Base-by-base conservation (phyloP, 176 grass and related monocot genomes). In the Chloris gayana region DNA sequence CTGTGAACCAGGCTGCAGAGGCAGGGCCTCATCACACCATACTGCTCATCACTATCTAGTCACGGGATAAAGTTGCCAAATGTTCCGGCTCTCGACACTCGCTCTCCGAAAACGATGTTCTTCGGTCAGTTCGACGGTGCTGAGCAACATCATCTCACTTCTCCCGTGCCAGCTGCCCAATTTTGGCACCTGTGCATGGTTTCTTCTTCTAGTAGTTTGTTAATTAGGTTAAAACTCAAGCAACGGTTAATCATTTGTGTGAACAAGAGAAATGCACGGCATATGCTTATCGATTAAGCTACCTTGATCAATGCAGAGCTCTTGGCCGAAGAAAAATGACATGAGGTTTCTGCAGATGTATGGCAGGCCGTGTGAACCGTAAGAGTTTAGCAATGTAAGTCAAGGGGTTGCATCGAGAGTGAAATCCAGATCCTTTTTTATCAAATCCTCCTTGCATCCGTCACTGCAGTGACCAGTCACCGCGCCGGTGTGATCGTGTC, bases 51-150 rank as follows among this genome's bases (percentile, higher is more conserved):
- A 70, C 49, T 54, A 80, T 25, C 29, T 19, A 35, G 64, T 58
- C 33, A 60, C 57, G 50, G 38, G 63, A 62, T 72, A 33, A 24
- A n/a, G 44, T 66, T 53, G 68, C 58, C 68, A 67, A 39, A 79
- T 73, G 67, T 79, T 73, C 34, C 31, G 26, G 2, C 72, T 21
- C 19, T 25, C 53, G 49, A 67, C 18, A 29, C 33, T 35, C 3
- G 34, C n/a, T 14, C 1, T 45, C 51, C 70, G 70, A 53, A 53
- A 53, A 19, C 17, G 29, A 72, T 29, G 5, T 17, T 12, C 5
- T 33, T 33, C 14, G 9, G 15, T 17, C n/a, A 18, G 7, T 21
- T 21, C 4, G 21, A 56, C 69, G 32, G 14, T 19, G 26, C 44
- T 12, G 69, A 54, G 21, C 46, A 34, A 22, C 70, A 69, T 2